Percentiles rank a stretch among this genome's conserved stretches.
Conservation (phyloP, 2,329 filamentous ascomycete genomes). For the Phyllosticta citrichinensis region DNA sequence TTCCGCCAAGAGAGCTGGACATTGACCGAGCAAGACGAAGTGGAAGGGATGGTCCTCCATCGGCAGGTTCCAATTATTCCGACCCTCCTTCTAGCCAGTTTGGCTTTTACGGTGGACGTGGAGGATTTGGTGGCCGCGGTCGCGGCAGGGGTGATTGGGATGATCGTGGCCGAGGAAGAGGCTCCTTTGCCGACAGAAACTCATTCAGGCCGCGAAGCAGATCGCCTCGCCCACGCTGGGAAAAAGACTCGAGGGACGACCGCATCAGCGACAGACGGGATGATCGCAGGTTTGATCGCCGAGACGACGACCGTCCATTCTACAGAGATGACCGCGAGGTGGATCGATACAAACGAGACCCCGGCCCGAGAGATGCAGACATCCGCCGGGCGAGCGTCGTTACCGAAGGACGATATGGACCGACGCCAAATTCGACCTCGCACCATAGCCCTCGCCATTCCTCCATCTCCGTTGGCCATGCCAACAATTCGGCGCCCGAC, state of each 20-base stretch:
- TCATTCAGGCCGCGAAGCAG: constrained; percentile 54
- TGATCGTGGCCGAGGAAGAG: constrained; percentile 39
- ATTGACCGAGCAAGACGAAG: constrained; percentile 56
- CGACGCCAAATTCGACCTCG: background rate
- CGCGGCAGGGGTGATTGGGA: constrained; percentile 43
- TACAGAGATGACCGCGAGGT: constrained; percentile 30
- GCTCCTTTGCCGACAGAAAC: constrained; percentile 41
- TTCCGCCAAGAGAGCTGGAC: constrained; percentile 52
- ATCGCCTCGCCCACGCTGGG: constrained; percentile 51
- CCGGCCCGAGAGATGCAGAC: constrained; percentile 10
- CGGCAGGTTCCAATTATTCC: constrained; percentile 60
- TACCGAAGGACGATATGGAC: constrained; percentile 2
- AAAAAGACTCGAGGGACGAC: constrained; percentile 35
- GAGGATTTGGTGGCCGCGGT: constrained; percentile 37
- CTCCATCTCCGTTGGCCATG: constrained; percentile 5
- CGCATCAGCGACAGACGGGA: constrained; percentile 30
- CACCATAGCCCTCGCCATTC: constrained; percentile 6
- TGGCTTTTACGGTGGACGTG: constrained; percentile 31
- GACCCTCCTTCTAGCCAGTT: constrained; percentile 49
- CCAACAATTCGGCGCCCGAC: background rate
- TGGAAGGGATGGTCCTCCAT: constrained; percentile 63
- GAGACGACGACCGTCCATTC: constrained; percentile 30
- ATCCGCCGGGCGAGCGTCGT: constrained; percentile 11
- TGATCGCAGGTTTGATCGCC: constrained; percentile 34
- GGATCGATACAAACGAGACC: constrained; percentile 31